These are phyloP conservation scores for Paramecium biaurelia DNA, from an alignment of 73 alveolate genomes.

Conservation along the genomic window DNA sequence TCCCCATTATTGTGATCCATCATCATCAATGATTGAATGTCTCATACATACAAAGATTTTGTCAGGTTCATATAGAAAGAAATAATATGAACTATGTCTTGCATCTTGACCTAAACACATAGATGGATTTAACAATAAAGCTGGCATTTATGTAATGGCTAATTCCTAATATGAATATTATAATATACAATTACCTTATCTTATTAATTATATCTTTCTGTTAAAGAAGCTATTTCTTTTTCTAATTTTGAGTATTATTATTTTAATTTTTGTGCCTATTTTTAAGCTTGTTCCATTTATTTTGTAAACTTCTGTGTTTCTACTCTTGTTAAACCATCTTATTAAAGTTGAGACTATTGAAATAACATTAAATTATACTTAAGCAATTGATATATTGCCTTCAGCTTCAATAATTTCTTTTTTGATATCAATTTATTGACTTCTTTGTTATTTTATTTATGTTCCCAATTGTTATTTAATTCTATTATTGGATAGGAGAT, in stretches of 20 bases:
- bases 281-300: background rate
- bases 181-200: background rate
- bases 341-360: background rate
- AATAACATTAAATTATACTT: background rate
- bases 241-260: background rate
- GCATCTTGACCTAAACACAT: constrained; percentile 33
- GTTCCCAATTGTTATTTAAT: background rate
- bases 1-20: constrained; percentile 8
- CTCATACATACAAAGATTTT: constrained; percentile 18
- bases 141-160: constrained; percentile 26
- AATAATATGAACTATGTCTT: constrained; percentile 1
- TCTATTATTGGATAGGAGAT: constrained; percentile 29
- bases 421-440: background rate
- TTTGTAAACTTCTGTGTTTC: background rate
- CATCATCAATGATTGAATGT: constrained; percentile 11
- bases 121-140: constrained; percentile 16
- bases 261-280: background rate
- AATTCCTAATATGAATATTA: background rate
- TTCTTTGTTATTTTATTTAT: constrained; percentile 19
- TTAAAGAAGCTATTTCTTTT: background rate
- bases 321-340: background rate
- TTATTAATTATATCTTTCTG: constrained; percentile 42
- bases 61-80: constrained; percentile 30
- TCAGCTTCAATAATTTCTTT: constrained; percentile 5
- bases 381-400: background rate